Evolutionary conservation across 352 stramenopile species (phyloP), one percentile per base, ranked within the genome.

Genomic region (Phytophthora nicotianae): DNA sequence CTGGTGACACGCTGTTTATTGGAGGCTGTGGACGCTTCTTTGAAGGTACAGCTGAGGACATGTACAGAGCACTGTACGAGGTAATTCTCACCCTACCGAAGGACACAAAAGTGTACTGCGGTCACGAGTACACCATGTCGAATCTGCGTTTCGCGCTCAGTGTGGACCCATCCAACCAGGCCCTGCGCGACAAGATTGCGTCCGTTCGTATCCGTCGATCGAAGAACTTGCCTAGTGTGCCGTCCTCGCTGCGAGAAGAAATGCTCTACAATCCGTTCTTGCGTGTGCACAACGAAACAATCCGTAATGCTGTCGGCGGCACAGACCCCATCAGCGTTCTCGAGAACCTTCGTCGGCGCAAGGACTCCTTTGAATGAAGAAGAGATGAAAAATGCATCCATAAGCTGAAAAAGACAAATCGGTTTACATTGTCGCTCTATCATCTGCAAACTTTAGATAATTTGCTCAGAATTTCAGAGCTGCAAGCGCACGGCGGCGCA

Each of bases 121-220:
- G 90, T 16, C 90, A 97, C 62, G 90, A 97, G 79, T 98, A 99
- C 63, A 98, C 95, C 1, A 78, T 94, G 79, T 82, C 82, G 40
- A 99, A 99, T 75, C 75, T 97, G 19, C 88, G 86, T 24, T 99
- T 98, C 56, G 96, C 96, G 4, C 65, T 98, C 40, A 97, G 81
- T 57, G 86, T 98, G 8, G 95, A 98, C 63, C 94, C 95, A 20
- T 90, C 88, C 13, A 98, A 98, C 78, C 73, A 73, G 2, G 81
- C 81, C 19, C 65, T 97, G 62, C 79, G 74, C 9, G 83, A 96
- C 48, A 97, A 97, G 71, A 89, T 96, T 43, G 83, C 88, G 27
- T 64, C 83, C 14, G 84, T 94, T 51, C 88, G 83, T 60, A 86
- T 92, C 49, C 76, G 79, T 9, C 77, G 87, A 26, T 72, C 81